Evolutionary conservation across 2,329 filamentous ascomycete species (phyloP).

Genomic region (Karstenula rhodostoma): DNA sequence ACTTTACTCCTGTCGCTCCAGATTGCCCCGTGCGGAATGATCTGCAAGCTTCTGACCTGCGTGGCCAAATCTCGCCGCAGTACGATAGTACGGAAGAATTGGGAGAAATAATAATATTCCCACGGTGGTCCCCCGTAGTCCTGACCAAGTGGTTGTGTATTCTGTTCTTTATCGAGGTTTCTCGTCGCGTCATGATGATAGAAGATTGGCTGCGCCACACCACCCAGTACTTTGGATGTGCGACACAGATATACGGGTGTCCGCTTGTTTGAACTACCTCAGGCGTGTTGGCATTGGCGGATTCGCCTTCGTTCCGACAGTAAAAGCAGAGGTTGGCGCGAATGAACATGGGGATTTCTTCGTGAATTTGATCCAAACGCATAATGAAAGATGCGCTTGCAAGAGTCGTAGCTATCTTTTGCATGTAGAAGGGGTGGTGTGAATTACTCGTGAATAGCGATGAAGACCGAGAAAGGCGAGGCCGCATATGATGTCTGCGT

Average conservation of each 20-base stretch:
- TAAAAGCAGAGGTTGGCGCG: not conserved
- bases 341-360: not conserved
- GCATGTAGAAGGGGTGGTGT: too few species aligned
- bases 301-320: slow-evolving; percentile 4
- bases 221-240: slow-evolving; percentile 3
- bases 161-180: not conserved
- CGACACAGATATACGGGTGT: slow-evolving; percentile 2
- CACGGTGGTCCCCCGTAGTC: not conserved
- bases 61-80: not conserved
- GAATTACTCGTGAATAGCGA: too few species aligned
- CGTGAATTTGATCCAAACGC: not conserved
- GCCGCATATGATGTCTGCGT: too few species aligned
- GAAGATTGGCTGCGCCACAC: slow-evolving; percentile 3
- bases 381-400: too few species aligned
- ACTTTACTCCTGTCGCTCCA: too few species aligned
- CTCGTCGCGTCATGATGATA: slow-evolving; percentile 7
- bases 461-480: too few species aligned
- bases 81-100: slow-evolving; percentile 1
- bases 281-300: slow-evolving; percentile 1
- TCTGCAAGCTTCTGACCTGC: slow-evolving; percentile 5
- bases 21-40: too few species aligned
- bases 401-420: too few species aligned
- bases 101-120: slow-evolving; percentile 1
- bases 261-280: slow-evolving; percentile 1
- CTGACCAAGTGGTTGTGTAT: not conserved